Percentiles rank a stretch among this genome's conserved stretches.
phyloP scores from a whole-genome alignment of 495 filamentous ascomycete species.

The Rostrohypoxylon terebratum region DNA sequence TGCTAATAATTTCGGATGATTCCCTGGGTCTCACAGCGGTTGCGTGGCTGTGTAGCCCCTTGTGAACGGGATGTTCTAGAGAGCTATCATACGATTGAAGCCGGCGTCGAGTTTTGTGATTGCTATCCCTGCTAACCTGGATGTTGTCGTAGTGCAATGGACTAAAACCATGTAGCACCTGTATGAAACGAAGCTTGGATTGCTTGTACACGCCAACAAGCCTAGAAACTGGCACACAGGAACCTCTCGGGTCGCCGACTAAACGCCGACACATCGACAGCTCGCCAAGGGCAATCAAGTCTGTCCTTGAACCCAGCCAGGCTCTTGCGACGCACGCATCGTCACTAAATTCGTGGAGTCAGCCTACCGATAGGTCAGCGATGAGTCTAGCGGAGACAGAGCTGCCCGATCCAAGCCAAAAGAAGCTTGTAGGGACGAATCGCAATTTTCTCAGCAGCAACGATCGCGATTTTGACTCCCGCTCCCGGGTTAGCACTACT shows the following conservation, averaged over 20 bases:
- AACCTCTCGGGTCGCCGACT: slow-evolving; percentile 56
- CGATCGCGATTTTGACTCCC: slow-evolving; percentile 62
- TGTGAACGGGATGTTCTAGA: slow-evolving; percentile 22
- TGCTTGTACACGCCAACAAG: slow-evolving; percentile 61
- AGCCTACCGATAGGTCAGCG: slow-evolving; percentile 24
- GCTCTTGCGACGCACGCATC: slow-evolving; percentile 26
- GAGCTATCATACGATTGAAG: slow-evolving; percentile 26
- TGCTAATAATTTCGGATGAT: slow-evolving; percentile 27
- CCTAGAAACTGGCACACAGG: slow-evolving; percentile 50
- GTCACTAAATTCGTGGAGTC: slow-evolving; percentile 43
- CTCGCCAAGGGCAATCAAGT: slow-evolving; percentile 48
- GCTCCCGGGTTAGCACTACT: slow-evolving; percentile 62
- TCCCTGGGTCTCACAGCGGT: slow-evolving; percentile 33
- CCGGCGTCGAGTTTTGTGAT: slow-evolving; percentile 19
- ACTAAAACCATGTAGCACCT: slow-evolving; percentile 75
- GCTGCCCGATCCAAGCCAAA: slow-evolving; percentile 29
- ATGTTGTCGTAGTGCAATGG: slow-evolving; percentile 70
- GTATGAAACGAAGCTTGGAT: slow-evolving; percentile 67
- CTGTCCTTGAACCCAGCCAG: slow-evolving; percentile 35
- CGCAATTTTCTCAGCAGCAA: slow-evolving; percentile 47
- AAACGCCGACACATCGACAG: slow-evolving; percentile 60
- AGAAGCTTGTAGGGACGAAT: slow-evolving; percentile 31
- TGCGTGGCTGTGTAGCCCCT: slow-evolving; percentile 42
- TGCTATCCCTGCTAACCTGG: slow-evolving; percentile 33
- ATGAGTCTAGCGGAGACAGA: slow-evolving; percentile 31